Conservation (phyloP, 2,329 filamentous ascomycete genomes). For the Amauroascus verrucosus region DNA sequence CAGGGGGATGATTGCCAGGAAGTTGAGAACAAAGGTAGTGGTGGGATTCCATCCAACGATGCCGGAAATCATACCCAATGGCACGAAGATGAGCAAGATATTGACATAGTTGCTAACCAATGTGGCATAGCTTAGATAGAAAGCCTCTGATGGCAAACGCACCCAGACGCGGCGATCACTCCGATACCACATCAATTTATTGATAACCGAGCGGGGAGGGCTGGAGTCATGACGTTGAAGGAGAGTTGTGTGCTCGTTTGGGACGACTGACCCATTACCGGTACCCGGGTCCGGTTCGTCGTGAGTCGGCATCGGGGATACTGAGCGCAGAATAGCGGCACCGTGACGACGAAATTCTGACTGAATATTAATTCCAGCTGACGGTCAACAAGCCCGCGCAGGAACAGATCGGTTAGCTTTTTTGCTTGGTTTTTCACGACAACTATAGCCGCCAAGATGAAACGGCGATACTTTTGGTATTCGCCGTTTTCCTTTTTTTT, state of each 20-base stretch:
- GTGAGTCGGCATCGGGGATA: slow-evolving; percentile 13
- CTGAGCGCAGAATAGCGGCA: slow-evolving; percentile 3
- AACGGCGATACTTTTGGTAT: no score
- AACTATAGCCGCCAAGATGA: no score
- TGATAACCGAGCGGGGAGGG: background rate
- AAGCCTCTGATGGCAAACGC: slow-evolving; percentile 31
- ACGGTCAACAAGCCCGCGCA: background rate
- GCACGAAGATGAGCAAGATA: slow-evolving; percentile 54
- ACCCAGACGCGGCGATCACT: slow-evolving; percentile 32
- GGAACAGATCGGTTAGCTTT: background rate
- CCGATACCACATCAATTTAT: slow-evolving; percentile 20
- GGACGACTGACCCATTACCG: slow-evolving; percentile 13
- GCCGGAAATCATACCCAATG: slow-evolving; percentile 53
- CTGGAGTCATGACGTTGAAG: slow-evolving; percentile 2
- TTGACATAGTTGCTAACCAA: slow-evolving; percentile 47
- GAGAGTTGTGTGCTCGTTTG: slow-evolving; percentile 11
- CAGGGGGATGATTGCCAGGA: slow-evolving; percentile 54
- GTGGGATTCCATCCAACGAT: slow-evolving; percentile 48
- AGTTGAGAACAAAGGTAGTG: slow-evolving; percentile 52
- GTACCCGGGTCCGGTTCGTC: slow-evolving; percentile 4
- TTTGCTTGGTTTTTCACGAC: no score
- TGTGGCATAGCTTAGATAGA: slow-evolving; percentile 35
- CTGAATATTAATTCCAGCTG: slow-evolving; percentile 16
- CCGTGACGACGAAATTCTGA: slow-evolving; percentile 17
- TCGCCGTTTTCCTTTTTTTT: no score